Evolutionary conservation across 495 filamentous ascomycete species (phyloP).

Genomic region (Daldinia concentrica): DNA sequence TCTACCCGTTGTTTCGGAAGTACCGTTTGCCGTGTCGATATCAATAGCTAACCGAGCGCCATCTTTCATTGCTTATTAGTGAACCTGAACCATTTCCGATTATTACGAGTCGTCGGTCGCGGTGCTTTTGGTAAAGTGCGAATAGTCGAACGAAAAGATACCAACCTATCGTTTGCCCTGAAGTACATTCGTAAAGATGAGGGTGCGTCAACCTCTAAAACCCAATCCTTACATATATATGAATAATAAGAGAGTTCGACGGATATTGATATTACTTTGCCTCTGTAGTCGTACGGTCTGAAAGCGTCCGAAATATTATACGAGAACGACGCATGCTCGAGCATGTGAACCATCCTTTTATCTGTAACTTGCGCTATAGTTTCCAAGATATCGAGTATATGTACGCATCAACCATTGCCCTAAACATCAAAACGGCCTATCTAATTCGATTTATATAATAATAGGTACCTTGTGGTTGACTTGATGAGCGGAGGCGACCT

Average conservation of each 20-base stretch:
- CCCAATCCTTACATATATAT: neutral
- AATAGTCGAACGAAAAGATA: constrained; percentile 97
- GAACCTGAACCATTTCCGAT: constrained; percentile 96
- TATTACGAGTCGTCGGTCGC: constrained; percentile 94
- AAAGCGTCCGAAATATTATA: constrained; percentile 98
- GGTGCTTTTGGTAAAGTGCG: constrained; percentile 98
- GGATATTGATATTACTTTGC: constrained; percentile 17
- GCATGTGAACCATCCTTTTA: constrained; percentile 95
- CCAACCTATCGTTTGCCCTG: constrained; percentile 86
- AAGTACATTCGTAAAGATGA: constrained; percentile 99
- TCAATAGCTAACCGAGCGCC: constrained; percentile 9
- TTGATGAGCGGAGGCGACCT: constrained; percentile 98
- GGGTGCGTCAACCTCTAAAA: constrained; percentile 63
- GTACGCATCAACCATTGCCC: constrained; percentile 62
- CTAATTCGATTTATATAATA: constrained; percentile 26
- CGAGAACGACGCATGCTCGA: constrained; percentile 97
- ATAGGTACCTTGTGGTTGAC: constrained; percentile 96
- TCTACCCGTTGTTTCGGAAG: constrained; percentile 18
- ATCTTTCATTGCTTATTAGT: constrained; percentile 61
- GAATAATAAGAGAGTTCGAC: neutral
- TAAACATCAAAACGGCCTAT: constrained; percentile 3
- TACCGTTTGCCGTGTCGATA: neutral
- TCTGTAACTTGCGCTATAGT: constrained; percentile 98
- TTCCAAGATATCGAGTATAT: constrained; percentile 99
- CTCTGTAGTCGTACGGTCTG: constrained; percentile 85